Conservation (phyloP, 2,329 filamentous ascomycete genomes). For the Aspergillus carbonarius region DNA sequence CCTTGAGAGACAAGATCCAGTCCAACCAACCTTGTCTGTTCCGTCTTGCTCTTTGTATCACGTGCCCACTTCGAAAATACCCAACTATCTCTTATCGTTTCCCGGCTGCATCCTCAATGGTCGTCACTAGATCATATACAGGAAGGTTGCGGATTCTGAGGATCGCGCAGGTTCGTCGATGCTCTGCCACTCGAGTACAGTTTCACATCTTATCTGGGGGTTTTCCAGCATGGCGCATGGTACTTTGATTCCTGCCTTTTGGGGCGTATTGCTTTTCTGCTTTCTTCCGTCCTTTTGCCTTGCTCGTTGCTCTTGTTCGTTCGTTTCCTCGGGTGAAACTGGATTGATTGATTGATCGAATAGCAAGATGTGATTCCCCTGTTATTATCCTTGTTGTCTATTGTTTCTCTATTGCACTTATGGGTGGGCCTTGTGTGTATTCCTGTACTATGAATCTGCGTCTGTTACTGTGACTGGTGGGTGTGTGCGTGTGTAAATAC, state of each 20-base stretch:
- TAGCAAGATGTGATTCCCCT: slow-evolving; percentile 19
- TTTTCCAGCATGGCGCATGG: slow-evolving; percentile 5
- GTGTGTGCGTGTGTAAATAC: slow-evolving; percentile 8
- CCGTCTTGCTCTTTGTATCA: neutral
- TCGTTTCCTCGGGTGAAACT: slow-evolving; percentile 1
- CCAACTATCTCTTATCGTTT: neutral
- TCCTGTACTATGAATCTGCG: slow-evolving; percentile 5
- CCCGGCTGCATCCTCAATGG: neutral
- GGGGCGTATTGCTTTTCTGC: slow-evolving; percentile 3
- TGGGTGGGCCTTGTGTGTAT: slow-evolving; percentile 7
- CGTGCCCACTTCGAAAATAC: slow-evolving; percentile 1
- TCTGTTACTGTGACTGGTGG: neutral
- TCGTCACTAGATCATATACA: neutral
- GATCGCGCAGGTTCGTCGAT: slow-evolving; percentile 20
- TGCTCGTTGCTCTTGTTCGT: neutral
- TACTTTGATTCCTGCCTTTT: neutral
- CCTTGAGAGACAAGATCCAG: neutral
- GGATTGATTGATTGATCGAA: neutral
- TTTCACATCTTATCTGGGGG: slow-evolving; percentile 1
- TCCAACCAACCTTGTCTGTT: neutral
- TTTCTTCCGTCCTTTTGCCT: neutral
- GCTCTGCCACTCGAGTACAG: slow-evolving; percentile 2
- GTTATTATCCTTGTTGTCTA: slow-evolving; percentile 1
- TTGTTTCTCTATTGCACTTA: slow-evolving; percentile 6
- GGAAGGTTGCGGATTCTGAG: neutral